These are phyloP conservation scores for Talaromyces sp. DNA, from an alignment of 2,329 filamentous ascomycete genomes.

Conservation along the genomic window DNA sequence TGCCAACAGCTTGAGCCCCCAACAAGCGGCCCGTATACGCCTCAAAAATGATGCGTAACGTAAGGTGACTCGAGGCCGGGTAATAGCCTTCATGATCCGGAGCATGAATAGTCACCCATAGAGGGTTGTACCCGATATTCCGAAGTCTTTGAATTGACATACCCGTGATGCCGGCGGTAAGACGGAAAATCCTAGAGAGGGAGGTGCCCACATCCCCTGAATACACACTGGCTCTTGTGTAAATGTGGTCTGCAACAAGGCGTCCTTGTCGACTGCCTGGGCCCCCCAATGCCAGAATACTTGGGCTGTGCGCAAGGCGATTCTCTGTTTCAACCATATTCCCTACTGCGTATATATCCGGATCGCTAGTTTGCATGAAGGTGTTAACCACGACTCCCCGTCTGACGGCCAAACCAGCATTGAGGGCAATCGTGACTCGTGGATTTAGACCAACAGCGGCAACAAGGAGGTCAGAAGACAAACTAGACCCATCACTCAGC, in stretches of 20 bases:
- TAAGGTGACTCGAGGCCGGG: conserved; percentile 5
- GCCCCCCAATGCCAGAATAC: not conserved
- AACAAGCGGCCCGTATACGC: conserved; percentile 6
- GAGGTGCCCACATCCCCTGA: conserved; percentile 5
- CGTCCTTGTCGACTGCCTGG: conserved; percentile 11
- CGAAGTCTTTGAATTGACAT: conserved; percentile 4
- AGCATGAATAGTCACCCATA: conserved; percentile 8
- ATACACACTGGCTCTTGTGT: conserved; percentile 4
- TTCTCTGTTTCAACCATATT: conserved; percentile 10
- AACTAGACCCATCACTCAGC: not conserved
- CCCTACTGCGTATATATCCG: conserved; percentile 10
- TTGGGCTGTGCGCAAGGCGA: not conserved
- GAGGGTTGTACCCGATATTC: conserved; percentile 6
- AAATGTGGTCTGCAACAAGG: conserved; percentile 7
- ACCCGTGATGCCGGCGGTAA: not conserved
- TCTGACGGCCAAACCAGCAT: not conserved
- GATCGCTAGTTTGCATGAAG: conserved; percentile 11
- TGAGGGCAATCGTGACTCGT: not conserved
- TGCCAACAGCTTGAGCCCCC: conserved; percentile 8
- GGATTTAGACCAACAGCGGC: conserved; percentile 10
- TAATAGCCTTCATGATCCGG: conserved; percentile 13
- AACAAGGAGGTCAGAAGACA: conserved; percentile 3
- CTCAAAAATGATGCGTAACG: conserved; percentile 5
- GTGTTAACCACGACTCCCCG: conserved; percentile 5
- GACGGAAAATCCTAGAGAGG: not conserved